Percentiles rank a stretch among this genome's conserved stretches.
Conservation (phyloP, 2,329 filamentous ascomycete species). For the Neonectria neomacrospora region DNA sequence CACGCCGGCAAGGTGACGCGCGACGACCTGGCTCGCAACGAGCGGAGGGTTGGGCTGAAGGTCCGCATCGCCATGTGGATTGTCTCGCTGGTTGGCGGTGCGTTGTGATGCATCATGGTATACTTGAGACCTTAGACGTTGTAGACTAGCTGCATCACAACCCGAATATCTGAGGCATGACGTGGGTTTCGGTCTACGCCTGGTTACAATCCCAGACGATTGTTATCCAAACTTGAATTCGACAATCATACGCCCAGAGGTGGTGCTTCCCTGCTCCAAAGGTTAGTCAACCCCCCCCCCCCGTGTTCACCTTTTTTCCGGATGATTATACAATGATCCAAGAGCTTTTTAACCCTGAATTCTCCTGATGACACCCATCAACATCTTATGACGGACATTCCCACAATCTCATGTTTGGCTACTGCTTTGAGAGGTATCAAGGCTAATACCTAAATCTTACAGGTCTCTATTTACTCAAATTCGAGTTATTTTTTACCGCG, state of each 20-base stretch:
- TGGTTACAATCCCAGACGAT: constrained; percentile 10
- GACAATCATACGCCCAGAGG: background rate
- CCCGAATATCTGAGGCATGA: background rate
- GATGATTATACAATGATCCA: constrained; percentile 68
- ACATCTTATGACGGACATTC: constrained; percentile 64
- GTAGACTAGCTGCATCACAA: constrained; percentile 34
- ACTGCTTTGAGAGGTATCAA: constrained; percentile 48
- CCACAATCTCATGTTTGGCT: constrained; percentile 34
- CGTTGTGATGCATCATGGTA: constrained; percentile 66
- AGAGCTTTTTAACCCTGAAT: constrained; percentile 78
- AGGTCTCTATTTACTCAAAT: constrained; percentile 29
- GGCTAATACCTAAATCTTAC: constrained; percentile 50
- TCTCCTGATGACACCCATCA: constrained; percentile 69
- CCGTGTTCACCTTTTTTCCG: constrained; percentile 40
- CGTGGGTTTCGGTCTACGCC: constrained; percentile 4
- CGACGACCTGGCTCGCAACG: constrained; percentile 82
- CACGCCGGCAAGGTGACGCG: constrained; percentile 75
- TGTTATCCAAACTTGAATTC: constrained; percentile 25
- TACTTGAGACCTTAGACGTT: constrained; percentile 15
- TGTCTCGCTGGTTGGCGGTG: constrained; percentile 85
- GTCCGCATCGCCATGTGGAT: constrained; percentile 95
- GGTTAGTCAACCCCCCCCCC: constrained; percentile 55
- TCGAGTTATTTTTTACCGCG: background rate
- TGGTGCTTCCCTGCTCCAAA: constrained; percentile 40
- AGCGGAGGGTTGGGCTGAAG: constrained; percentile 85